phyloP scores from a whole-genome alignment of 805 yeast genomes.

The Gaillardinia entomophila region DNA sequence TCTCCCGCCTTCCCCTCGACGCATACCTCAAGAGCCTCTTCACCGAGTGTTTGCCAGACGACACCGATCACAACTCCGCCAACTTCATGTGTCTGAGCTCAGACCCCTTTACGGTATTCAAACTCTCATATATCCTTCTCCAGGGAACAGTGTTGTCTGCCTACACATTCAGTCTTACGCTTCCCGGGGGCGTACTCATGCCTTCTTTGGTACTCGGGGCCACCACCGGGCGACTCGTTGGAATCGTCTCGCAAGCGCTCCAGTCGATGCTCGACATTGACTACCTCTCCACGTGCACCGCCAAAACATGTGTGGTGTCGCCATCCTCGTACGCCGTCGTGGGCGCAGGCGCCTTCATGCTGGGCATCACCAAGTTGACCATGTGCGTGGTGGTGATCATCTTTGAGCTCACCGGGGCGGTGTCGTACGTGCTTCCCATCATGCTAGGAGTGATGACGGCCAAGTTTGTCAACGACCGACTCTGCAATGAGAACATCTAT shows the following conservation, averaged over 20 bases:
- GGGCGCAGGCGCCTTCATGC: slow-evolving; percentile 78
- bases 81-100: slow-evolving; percentile 34
- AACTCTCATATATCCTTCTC: slow-evolving; percentile 32
- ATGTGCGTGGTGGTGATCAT: slow-evolving; percentile 75
- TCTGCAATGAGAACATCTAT: slow-evolving; percentile 56
- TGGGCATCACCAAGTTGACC: slow-evolving; percentile 77
- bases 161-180: slow-evolving; percentile 60
- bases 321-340: slow-evolving; percentile 88
- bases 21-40: slow-evolving; percentile 57
- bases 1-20: slow-evolving; percentile 50
- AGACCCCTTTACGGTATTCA: slow-evolving; percentile 14
- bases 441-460: slow-evolving; percentile 79
- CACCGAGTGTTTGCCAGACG: slow-evolving; percentile 55
- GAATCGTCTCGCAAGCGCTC: slow-evolving; percentile 43
- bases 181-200: slow-evolving; percentile 66
- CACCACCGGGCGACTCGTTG: slow-evolving; percentile 49
- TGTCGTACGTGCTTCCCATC: slow-evolving; percentile 76
- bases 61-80: slow-evolving; percentile 14
- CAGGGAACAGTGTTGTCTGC: slow-evolving; percentile 59
- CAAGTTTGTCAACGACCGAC: slow-evolving; percentile 63
- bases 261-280: slow-evolving; percentile 36
- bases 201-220: slow-evolving; percentile 64
- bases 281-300: slow-evolving; percentile 34
- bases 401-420: slow-evolving; percentile 82
- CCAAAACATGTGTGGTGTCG: slow-evolving; percentile 54